Conservation (phyloP, 345 rosid species). For the Noccaea bulbosa region DNA sequence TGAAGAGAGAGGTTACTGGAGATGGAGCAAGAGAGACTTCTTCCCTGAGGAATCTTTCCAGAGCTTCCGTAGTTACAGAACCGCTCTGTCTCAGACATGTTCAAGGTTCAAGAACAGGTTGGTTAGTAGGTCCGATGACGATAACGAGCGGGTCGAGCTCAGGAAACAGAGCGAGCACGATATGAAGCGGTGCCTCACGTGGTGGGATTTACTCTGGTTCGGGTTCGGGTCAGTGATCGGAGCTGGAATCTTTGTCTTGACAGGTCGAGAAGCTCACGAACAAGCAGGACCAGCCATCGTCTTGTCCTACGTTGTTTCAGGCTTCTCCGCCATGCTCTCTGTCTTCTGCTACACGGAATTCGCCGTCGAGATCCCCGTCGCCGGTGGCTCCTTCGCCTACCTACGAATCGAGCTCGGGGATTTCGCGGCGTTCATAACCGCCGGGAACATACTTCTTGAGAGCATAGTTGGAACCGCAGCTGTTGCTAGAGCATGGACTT, state of each 20-base stretch:
- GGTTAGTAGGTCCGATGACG: constrained; percentile 54
- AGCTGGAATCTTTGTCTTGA: constrained; percentile 69
- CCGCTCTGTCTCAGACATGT: constrained; percentile 56
- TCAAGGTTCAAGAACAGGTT: constrained; percentile 61
- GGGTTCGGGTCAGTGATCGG: constrained; percentile 67
- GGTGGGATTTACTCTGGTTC: constrained; percentile 77
- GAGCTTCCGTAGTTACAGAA: constrained; percentile 54
- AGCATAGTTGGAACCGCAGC: constrained; percentile 73
- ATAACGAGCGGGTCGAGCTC: constrained; percentile 53
- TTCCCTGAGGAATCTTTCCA: constrained; percentile 70
- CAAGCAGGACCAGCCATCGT: constrained; percentile 59
- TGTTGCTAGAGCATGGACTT: constrained; percentile 83
- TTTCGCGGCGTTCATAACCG: constrained; percentile 72
- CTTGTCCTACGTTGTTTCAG: constrained; percentile 57
- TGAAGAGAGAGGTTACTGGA: constrained; percentile 43
- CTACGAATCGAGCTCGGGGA: constrained; percentile 85
- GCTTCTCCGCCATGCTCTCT: constrained; percentile 48
- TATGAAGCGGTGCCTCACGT: constrained; percentile 62
- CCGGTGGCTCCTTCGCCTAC: constrained; percentile 67
- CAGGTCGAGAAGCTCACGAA: constrained; percentile 61
- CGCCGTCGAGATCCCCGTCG: constrained; percentile 56
- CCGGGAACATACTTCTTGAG: constrained; percentile 85
- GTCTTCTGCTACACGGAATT: constrained; percentile 67
- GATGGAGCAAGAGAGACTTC: constrained; percentile 51
- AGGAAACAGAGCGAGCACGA: constrained; percentile 56